Evolutionary conservation across 257 asterid genomes (phyloP).

Genomic region (Salvia splendens): DNA sequence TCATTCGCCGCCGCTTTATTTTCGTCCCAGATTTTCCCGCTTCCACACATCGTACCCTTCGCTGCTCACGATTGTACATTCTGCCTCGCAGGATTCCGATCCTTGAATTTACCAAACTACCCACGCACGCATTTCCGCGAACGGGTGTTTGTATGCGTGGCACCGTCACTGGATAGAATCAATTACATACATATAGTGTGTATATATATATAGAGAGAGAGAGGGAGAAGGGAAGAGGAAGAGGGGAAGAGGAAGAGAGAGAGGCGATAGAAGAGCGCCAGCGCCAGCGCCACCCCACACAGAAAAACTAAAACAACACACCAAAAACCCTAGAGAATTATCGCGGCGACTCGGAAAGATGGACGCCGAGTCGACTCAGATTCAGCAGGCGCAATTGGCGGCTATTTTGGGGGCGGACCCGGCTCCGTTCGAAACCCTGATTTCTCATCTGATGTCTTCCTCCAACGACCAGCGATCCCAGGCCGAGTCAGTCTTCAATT

Average conservation of each 20-base stretch:
- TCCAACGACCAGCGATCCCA: constrained; percentile 84
- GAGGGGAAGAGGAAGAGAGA: neutral
- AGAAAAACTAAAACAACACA: neutral
- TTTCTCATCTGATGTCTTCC: constrained; percentile 82
- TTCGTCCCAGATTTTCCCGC: constrained; percentile 27
- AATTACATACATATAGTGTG: neutral
- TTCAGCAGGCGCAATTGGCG: constrained; percentile 74
- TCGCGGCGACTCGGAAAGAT: constrained; percentile 43
- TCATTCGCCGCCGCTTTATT: constrained; percentile 24
- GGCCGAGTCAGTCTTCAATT: constrained; percentile 84
- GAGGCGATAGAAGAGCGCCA: constrained; percentile 21
- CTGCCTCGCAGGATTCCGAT: neutral
- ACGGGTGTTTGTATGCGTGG: neutral
- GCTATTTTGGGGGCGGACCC: constrained; percentile 78
- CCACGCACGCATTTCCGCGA: constrained; percentile 26
- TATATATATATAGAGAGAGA: neutral
- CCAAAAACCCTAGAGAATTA: constrained; percentile 36
- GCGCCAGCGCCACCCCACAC: constrained; percentile 24
- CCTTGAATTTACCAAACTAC: constrained; percentile 16
- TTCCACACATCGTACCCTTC: constrained; percentile 14
- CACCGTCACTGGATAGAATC: constrained; percentile 19
- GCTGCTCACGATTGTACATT: constrained; percentile 30
- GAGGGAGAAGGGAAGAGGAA: constrained; percentile 16
- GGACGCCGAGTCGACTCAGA: constrained; percentile 74
- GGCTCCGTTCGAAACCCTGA: constrained; percentile 69